Evolutionary conservation across 225 moss, liverwort and hornwort species (phyloP), one percentile per base, ranked within the genome.

Genomic region (Antitrichia curtipendula): DNA sequence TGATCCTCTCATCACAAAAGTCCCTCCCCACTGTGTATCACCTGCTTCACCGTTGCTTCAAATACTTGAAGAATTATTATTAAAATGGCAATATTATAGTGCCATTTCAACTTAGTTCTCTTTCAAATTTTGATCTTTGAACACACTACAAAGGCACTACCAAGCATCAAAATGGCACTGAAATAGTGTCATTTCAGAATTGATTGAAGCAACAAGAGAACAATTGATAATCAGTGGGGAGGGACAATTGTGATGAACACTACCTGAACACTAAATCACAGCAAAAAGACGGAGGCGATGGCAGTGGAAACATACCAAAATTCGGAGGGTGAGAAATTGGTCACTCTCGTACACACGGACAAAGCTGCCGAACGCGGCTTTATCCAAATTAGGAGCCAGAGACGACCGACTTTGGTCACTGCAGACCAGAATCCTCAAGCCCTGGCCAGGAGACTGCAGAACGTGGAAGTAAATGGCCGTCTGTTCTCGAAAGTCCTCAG

Each of bases 391-490:
- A 7, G 89, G 81, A 65, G 94, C 94, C 82, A 95, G 70, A 3
- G 98, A 97, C 7, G 97, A 97, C 65, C 77, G 81, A 80, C 91
- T 93, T 87, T 93, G 93, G 58, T 93, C 91, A 75, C 93, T 93
- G 68, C 93, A 93, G 53, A 92, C 82, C 28, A 93, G 88, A 73
- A 93, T 89, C 79, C 91, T 91, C 82, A 90, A 82, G 63, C 92
- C 91, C 85, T 86, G 89, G 73, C 84, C 90, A 41, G 85, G 88
- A 53, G 89, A 66, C 75, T 93, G 92, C 82, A 92, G 64, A 74
- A 92, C 69, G n/a, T 87, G 93, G 73, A 93, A 93, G 86, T 61
- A 92, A 50, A 93, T 79, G 70, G 92, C 90, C 32, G 93, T 93
- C 41, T 86, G 85, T 71, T 93, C 93, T 61, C 53, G 88, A 14